Evolutionary conservation across 345 rosid genomes (phyloP).

Genomic region (Acer yangbiense): DNA sequence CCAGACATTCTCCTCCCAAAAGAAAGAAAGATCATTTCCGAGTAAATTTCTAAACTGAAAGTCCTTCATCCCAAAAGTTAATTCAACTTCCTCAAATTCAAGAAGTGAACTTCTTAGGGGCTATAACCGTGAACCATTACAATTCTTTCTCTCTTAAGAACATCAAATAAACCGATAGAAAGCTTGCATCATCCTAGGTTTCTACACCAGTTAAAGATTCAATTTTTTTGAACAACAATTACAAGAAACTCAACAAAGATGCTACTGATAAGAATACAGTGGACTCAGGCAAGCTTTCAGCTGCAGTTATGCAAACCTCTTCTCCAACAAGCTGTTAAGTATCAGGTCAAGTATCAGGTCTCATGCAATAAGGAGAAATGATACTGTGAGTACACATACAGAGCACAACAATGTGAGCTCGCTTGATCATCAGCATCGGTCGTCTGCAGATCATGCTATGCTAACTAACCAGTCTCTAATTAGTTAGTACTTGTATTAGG

Average conservation of each 20-base stretch:
- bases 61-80: slow-evolving; percentile 36
- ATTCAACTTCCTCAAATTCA: slow-evolving; percentile 21
- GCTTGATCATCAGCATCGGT: too few species aligned
- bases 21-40: slow-evolving; percentile 49
- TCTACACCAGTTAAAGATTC: neutral
- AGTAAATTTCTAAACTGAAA: slow-evolving; percentile 35
- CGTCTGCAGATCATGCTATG: neutral
- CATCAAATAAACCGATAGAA: neutral
- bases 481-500: too few species aligned
- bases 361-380: too few species aligned
- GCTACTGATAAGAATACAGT: neutral
- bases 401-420: too few species aligned
- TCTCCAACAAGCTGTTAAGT: neutral
- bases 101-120: slow-evolving; percentile 39
- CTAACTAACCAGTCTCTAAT: too few species aligned
- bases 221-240: neutral
- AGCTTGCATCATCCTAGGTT: slow-evolving; percentile 3
- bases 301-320: too few species aligned
- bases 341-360: neutral
- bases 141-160: slow-evolving; percentile 20
- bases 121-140: slow-evolving; percentile 48
- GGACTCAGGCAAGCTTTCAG: too few species aligned
- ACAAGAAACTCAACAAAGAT: slow-evolving; percentile 17
- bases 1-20: slow-evolving; percentile 57
- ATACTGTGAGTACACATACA: too few species aligned